Base-by-base conservation (phyloP, 139 green algal species). In the Chlorella sp. region DNA sequence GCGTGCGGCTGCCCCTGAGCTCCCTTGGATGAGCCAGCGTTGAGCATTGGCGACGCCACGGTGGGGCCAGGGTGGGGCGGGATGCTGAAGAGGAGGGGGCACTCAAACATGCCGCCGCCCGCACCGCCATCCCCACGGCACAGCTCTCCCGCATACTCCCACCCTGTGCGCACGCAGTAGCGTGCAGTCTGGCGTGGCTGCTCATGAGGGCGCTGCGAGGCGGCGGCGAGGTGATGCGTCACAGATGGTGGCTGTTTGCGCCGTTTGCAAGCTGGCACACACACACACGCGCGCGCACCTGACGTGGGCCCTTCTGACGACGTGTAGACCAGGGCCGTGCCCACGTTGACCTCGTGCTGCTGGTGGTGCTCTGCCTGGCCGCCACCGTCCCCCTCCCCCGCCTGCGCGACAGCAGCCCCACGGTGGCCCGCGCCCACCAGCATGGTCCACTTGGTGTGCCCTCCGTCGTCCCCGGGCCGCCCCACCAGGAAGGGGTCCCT, bases 101-200 rank as follows among this genome's bases (percentile, higher is more conserved):
- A 88, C 69, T 88, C 82, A 20, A 76, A 88, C 71, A 88, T 75
- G 1, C 69, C 50, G 31, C 82, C 81, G 24, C 66, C n/a, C n/a
- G n/a, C 72, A 5, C 55, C 29, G 1, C 69, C 68, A 29, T 79
- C 59, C 29, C 74, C 78, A 2, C 60, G n/a, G 49, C 79, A 85
- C 36, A 88, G 79, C 68, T 77, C 23, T 2, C 79, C 82, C n/a
- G 60, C 65, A 49, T 79, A 85, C 17, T 68, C 59, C 82, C 82
- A 88, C n/a, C 49, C 76, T 65, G n/a, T n/a, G n/a, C n/a, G n/a
- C n/a, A n/a, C n/a, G n/a, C n/a, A n/a, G n/a, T n/a, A n/a, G n/a
- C n/a, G n/a, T n/a, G n/a, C n/a, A n/a, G n/a, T n/a, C n/a, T n/a
- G n/a, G n/a, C n/a, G 70, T n/a, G 31, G 64, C 14, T 17, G 49